Evolutionary conservation across 1,284 basidiomycete genomes (phyloP).

Genomic region (Gymnopus androsaceus): DNA sequence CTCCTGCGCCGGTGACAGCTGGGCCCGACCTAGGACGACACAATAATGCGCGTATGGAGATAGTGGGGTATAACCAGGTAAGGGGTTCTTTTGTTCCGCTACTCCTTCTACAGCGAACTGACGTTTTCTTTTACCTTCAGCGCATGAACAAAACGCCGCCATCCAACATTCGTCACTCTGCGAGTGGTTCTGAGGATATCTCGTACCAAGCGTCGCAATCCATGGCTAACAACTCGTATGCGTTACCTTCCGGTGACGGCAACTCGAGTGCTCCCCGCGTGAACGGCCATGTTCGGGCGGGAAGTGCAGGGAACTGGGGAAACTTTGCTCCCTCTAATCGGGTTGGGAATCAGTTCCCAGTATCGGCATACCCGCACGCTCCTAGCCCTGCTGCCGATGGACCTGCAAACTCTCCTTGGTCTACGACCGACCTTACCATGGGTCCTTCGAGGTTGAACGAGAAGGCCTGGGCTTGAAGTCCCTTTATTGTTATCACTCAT

Average conservation of each 20-base stretch:
- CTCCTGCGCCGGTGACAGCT: conserved; percentile 78
- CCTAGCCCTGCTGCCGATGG: conserved; percentile 59
- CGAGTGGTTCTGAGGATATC: conserved; percentile 69
- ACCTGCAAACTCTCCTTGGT: conserved; percentile 63
- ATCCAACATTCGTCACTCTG: conserved; percentile 65
- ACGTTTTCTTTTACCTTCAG: conserved; percentile 32
- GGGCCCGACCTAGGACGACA: conserved; percentile 80
- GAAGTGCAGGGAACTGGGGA: conserved; percentile 78
- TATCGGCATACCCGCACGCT: conserved; percentile 55
- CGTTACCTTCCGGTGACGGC: conserved; percentile 42
- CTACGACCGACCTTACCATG: conserved; percentile 60
- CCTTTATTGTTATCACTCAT: conserved; percentile 1
- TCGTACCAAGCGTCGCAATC: conserved; percentile 54
- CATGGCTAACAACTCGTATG: conserved; percentile 49
- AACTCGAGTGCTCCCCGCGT: conserved; percentile 42
- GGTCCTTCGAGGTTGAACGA: conserved; percentile 60
- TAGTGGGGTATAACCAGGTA: conserved; percentile 72
- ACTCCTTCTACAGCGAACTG: neutral
- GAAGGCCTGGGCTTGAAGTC: conserved; percentile 58
- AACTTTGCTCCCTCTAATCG: conserved; percentile 42
- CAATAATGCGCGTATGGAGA: conserved; percentile 64
- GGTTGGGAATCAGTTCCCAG: conserved; percentile 52
- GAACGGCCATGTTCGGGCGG: conserved; percentile 69
- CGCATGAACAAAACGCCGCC: conserved; percentile 51
- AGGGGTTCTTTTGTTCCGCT: conserved; percentile 23